Conservation (phyloP, 2,329 filamentous ascomycete species). For the Epichloe sylvatica region DNA sequence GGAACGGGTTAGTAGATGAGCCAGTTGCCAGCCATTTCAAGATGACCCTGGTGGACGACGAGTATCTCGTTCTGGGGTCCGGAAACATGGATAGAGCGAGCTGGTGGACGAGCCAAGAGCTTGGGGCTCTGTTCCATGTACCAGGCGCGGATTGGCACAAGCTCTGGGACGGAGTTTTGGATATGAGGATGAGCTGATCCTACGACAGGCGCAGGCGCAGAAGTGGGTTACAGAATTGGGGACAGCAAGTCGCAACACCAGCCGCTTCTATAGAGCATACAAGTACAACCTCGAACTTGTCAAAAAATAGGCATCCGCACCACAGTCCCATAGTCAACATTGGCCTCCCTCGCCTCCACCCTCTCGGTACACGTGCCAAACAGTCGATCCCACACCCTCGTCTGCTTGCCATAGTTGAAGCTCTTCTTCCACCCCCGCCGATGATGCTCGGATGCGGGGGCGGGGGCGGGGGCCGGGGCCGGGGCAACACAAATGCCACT, state of each 20-base stretch:
- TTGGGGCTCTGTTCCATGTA: constrained; percentile 50
- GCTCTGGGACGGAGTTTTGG: constrained; percentile 26
- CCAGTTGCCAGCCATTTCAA: constrained; percentile 68
- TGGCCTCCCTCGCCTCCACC: constrained; percentile 19
- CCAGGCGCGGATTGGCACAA: constrained; percentile 22
- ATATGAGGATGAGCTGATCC: constrained; percentile 21
- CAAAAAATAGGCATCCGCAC: constrained; percentile 14
- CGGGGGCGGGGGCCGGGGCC: no score
- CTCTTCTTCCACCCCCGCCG: constrained; percentile 23
- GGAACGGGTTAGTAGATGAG: constrained; percentile 28
- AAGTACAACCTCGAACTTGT: not conserved
- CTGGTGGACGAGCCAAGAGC: constrained; percentile 77
- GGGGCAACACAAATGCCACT: no score
- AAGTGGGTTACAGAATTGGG: not conserved
- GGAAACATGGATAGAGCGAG: constrained; percentile 77
- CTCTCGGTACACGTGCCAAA: constrained; percentile 23
- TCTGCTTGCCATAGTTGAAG: constrained; percentile 26
- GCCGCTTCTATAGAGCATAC: not conserved
- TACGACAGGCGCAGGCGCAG: constrained; percentile 7
- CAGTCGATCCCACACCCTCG: constrained; percentile 21
- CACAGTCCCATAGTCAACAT: constrained; percentile 18
- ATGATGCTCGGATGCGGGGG: constrained; percentile 5
- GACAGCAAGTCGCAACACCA: not conserved
- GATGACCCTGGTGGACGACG: constrained; percentile 56
- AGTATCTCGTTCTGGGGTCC: constrained; percentile 57